Evolutionary conservation across 139 green algal species (phyloP), one percentile per base, ranked within the genome.

Genomic region (Chlorella sp.): DNA sequence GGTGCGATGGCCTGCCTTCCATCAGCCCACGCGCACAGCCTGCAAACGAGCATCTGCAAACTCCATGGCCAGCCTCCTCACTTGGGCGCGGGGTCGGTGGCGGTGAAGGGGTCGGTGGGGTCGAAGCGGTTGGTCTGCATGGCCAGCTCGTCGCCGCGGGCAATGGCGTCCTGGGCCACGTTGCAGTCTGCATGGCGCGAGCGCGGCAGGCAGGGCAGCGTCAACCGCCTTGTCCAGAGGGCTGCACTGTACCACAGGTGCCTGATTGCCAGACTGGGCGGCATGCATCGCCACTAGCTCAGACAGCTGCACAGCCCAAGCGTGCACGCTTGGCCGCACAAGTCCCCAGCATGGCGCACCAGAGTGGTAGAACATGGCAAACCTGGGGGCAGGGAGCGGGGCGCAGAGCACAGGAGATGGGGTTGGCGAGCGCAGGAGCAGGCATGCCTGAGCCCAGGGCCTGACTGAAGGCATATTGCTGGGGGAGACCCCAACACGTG

Each of bases 91-190:
- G 64, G 79, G 64, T 76, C 79, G 64, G 79, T 75, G 41, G 64
- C 64, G 62, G 64, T 76, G 64, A 84, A 84, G 79, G 79, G 79
- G 79, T 84, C 62, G 8, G 79, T 84, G 64, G 79, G 79, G 44
- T 75, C 75, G 79, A 76, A 84, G 43, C 79, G 79, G 79, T 84
- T 84, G 79, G 79, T 73, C 60, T 84, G 79, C 79, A 84, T 84
- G 17, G 79, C 79, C 20, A 84, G 22, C 79, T 84, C 79, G 44
- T 84, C 79, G 17, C 79, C 79, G 43, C 64, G 64, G 9, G 79
- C 64, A n/a, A 76, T 17, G 6, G 79, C 64, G 64, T 62, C 43
- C 19, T 28, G 22, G 62, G 32, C 64, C n/a, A 67, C 62, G n/a
- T 46, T 84, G 79, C 79, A 84, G 83, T 82, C 65, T 83, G 58